Conservation (phyloP, 768 basidiomycete species). For the Podaxis rugospora region DNA sequence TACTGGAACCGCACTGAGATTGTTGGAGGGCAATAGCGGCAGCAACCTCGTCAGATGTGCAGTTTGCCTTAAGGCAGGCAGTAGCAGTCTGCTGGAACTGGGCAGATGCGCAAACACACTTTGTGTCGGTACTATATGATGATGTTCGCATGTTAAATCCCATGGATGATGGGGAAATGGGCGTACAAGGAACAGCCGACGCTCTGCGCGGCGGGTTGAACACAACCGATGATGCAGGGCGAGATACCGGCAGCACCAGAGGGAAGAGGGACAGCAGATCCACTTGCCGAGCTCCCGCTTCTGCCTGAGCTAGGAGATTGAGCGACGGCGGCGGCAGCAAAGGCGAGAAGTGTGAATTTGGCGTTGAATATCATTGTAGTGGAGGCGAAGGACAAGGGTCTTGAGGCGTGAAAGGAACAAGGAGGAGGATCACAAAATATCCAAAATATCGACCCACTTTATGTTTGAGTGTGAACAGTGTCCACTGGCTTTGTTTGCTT, state of each 20-base stretch:
- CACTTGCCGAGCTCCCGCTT: neutral
- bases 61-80: constrained; percentile 17
- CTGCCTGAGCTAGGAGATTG: neutral
- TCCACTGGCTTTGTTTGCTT: neutral
- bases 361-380: neutral
- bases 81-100: constrained; percentile 19
- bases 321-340: neutral
- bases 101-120: constrained; percentile 20
- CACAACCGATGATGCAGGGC: constrained; percentile 18
- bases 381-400: no score
- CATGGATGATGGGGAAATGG: neutral
- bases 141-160: neutral
- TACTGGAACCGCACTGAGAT: constrained; percentile 17
- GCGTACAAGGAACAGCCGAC: constrained; percentile 19
- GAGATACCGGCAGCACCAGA: constrained; percentile 12
- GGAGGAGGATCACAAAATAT: neutral
- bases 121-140: constrained; percentile 14
- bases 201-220: constrained; percentile 14
- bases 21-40: constrained; percentile 17
- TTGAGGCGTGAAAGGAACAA: neutral
- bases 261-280: neutral
- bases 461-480: neutral
- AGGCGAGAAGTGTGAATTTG: neutral
- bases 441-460: constrained; percentile 1
- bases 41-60: constrained; percentile 15